Conservation (phyloP, 2,329 filamentous ascomycete genomes). For the Chaetomium sp. region DNA sequence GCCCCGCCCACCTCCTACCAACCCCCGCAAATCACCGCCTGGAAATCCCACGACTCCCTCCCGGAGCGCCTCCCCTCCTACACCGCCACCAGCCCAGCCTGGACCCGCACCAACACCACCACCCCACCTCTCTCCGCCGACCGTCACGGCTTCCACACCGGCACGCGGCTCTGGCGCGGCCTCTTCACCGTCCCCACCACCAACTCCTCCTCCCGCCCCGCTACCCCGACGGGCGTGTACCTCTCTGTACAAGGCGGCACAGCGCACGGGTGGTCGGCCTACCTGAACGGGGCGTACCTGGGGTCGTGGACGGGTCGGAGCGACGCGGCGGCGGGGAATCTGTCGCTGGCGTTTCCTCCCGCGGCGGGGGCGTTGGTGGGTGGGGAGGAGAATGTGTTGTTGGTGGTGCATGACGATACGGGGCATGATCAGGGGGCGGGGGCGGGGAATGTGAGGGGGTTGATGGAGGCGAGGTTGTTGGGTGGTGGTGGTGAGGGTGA, state of each 20-base stretch:
- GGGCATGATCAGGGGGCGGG: conserved; percentile 11
- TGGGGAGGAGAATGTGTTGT: conserved; percentile 4
- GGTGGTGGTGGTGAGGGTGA: neutral
- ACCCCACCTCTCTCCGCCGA: conserved; percentile 5
- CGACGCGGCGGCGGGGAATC: neutral
- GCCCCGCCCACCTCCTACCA: neutral
- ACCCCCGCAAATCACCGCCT: conserved; percentile 1
- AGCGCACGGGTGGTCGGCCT: conserved; percentile 13
- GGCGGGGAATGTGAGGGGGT: neutral
- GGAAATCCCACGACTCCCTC: conserved; percentile 16
- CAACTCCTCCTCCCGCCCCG: too few species aligned
- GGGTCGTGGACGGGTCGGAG: conserved; percentile 4
- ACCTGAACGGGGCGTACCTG: conserved; percentile 5
- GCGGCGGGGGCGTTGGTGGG: neutral
- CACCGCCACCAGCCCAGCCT: conserved; percentile 1
- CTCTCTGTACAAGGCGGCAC: conserved; percentile 13
- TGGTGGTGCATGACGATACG: conserved; percentile 13
- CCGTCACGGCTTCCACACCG: conserved; percentile 18
- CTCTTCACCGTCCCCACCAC: neutral
- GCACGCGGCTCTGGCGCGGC: conserved; percentile 16
- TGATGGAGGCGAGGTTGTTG: conserved; percentile 5
- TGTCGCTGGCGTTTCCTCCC: neutral
- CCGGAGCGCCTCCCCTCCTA: conserved; percentile 13
- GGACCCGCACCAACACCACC: conserved; percentile 1
- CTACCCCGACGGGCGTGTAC: conserved; percentile 1